Base-by-base conservation (phyloP, 192 early-diverging fungal species). In the Tieghemiomyces parasiticus region DNA sequence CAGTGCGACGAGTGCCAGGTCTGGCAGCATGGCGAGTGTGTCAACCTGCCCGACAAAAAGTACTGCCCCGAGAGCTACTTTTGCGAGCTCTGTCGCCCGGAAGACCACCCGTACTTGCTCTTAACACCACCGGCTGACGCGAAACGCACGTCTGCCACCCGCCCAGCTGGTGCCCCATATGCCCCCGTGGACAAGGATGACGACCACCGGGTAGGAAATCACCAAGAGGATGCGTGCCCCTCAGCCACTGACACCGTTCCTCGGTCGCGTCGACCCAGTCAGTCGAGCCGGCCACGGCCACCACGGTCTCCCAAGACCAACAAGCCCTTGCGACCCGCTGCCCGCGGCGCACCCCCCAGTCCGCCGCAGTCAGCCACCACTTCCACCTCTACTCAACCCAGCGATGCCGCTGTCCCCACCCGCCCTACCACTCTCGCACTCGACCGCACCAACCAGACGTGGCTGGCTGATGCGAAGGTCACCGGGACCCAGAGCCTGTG, bases 11-110 rank as follows among this genome's bases (percentile, higher is more conserved):
- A 79, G 8, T 95, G 93, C 73, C 75, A 83, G 51, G 88, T 91
- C 4, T 95, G 93, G 93, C 93, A 95, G 69, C 93, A 95, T 65
- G 85, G 86, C 54, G 79, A 86, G n/a, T 95, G 93, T 71, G 85
- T 95, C 66, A 84, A 85, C 54, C 66, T 95, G 52, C 77, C 76
- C 58, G 70, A 77, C 66, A 79, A 82, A 54, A 74, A 82, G 46
- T 81, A 87, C 25, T 81, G 88, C 42, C 89, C 89, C 14, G 88
- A 92, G 60, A 80, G 91, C 60, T 95, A 95, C 70, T 95, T 85
- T 54, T 95, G 93, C 72, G 91, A 95, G 59, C 78, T 81, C 45
- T 95, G 93, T 68, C 78, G 74, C 13, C 91, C 92, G n/a, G 74
- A 81, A 53, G 77, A 89, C 59, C 90, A 91, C 63, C 77, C 81